Base-by-base conservation (phyloP, 148 eudicot genomes). In the Polygonum maritimum region DNA sequence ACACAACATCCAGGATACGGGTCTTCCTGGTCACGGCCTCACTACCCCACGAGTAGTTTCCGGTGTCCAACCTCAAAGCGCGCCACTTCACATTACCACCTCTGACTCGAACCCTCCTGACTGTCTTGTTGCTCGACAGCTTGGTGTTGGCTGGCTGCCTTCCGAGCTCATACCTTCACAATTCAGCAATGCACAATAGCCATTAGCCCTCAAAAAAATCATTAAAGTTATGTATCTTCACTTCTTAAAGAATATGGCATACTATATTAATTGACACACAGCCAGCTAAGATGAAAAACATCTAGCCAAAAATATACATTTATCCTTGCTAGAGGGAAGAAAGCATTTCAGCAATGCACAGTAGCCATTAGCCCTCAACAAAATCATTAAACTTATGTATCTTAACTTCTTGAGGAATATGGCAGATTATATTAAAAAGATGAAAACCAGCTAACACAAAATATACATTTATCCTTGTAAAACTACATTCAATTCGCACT, bases 71-170 rank as follows among this genome's bases (percentile, higher is more conserved):
- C 35, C 84, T 78, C 65, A 82, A 47, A 41, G 84, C 84, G n/a
- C 84, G 63, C 84, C 84, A 82, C 60, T 82, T 82, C 74, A 82
- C 81, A 78, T 82, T 78, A 41, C 84, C 84, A 18, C 84, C 84
- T 16, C 81, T 77, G 9, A 82, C 84, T 19, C 81, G 63, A 22
- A 82, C 60, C 44, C 84, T 75, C 41, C 84, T 70, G 8, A 82
- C 84, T 4, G 81, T 82, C 45, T 82, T 82, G 70, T 78, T 70
- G 79, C 75, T 69, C n/a, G 80, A 72, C 55, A 82, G 73, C 79
- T 82, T 82, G 0, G 84, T 82, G 84, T 82, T 82, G 15, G 84
- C 81, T 51, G 84, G 81, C 39, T 82, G 81, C 15, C 84, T 73
- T n/a, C 84, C 81, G 21, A 82, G 78, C 80, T 82, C 84, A 40